A percentile compares a stretch with the other conserved stretches of the same genome.
Conservation (phyloP, 345 rosid genomes). For the Eucalyptus grandis region DNA sequence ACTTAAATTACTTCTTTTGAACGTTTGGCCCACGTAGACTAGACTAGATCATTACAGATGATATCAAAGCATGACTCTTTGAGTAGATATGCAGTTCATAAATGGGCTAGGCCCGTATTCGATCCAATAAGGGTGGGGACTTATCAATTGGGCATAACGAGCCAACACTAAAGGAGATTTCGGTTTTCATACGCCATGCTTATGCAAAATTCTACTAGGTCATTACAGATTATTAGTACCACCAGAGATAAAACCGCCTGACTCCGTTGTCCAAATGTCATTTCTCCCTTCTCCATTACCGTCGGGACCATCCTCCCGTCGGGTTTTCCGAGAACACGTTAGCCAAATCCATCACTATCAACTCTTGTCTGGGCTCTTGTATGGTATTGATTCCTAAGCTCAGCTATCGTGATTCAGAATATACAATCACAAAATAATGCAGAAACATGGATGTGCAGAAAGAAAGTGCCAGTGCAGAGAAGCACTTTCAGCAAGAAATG, state of each 20-base stretch:
- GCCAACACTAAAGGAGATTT: not conserved
- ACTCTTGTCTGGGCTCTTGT: not conserved
- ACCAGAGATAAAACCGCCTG: not conserved
- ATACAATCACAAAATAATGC: not conserved
- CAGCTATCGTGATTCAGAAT: not conserved
- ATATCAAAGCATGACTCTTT: not conserved
- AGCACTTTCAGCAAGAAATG: not conserved
- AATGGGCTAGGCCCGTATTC: not conserved
- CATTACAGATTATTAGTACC: not conserved
- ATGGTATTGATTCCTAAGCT: not conserved
- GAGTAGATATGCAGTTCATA: accelerated
- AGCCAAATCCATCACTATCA: not conserved
- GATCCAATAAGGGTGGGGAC: not conserved
- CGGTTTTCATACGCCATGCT: too few species aligned
- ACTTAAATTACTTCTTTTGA: not conserved
- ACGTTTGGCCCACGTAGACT: accelerated
- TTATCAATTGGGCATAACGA: not conserved
- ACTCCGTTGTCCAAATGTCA: not conserved
- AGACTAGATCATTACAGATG: accelerated
- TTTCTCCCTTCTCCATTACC: not conserved
- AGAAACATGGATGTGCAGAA: not conserved
- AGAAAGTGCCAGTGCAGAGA: not conserved
- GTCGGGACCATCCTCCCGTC: not conserved
- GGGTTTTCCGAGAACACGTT: not conserved
- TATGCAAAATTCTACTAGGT: too few species aligned